Base-by-base conservation (phyloP, 2,329 filamentous ascomycete species). In the Alternaria incomplexa region DNA sequence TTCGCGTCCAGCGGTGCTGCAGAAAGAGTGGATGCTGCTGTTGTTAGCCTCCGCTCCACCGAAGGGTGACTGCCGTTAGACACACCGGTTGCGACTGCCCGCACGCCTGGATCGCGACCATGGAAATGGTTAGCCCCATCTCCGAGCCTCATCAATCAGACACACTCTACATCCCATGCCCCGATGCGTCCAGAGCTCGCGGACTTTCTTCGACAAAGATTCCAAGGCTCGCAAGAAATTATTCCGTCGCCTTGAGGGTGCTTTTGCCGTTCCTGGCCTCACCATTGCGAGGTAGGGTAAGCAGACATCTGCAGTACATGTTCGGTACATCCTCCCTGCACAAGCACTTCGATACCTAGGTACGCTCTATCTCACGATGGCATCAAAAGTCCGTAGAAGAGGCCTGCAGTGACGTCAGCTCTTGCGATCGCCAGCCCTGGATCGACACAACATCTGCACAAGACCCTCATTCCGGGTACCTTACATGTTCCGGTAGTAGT, bases 41-140 rank as follows among this genome's bases (percentile, higher is more conserved):
- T 45, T 52, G 30, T 55, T 56, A 64, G 62, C 45, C 64, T 70
- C 68, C 68, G 66, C 54, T 69, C 62, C 64, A 63, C 66, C 68
- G 66, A 70, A 67, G 46, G 54, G 60, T 43, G 56, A 56, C 12
- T 63, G 48, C 61, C 58, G 50, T 50, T 48, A 36, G 25, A 47
- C 30, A 23, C 36, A 56, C 55, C 63, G 63, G 56, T 61, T 44
- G 47, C 55, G 52, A 53, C 46, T 69, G 63, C 61, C 65, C 56
- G 56, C 61, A 61, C 45, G 43, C 40, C 58, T 28, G 56, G 51
- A 57, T 56, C 28, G 56, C 52, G 20, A 61, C 56, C 45, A 56
- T 59, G 46, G 54, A 64, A 48, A 50, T 28, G 58, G 55, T 30
- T 62, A 66, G 58, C 46, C 32, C 30, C 25, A 47, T 44, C 28